Evolutionary conservation across 345 rosid genomes (phyloP).

Genomic region (Triadica sebifera): DNA sequence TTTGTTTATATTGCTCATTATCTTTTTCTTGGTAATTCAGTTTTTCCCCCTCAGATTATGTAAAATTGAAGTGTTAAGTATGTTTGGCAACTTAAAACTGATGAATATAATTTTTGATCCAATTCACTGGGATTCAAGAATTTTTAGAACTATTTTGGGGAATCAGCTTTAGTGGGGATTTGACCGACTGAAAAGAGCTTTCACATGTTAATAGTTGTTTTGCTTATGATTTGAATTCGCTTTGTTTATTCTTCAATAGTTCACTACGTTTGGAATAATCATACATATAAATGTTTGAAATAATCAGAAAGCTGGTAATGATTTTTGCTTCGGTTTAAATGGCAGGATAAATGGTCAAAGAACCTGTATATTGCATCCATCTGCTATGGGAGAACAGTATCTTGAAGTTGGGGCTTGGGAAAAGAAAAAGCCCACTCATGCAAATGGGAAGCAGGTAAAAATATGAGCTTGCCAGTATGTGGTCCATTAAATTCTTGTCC

Average conservation of each 20-base stretch:
- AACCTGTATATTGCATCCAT: conserved; percentile 38
- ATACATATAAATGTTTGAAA: neutral
- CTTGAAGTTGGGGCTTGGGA: conserved; percentile 19
- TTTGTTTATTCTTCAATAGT: neutral
- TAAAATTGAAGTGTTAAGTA: neutral
- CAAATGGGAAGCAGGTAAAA: conserved; percentile 18
- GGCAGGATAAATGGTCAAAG: conserved; percentile 41
- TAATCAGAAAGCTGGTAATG: neutral
- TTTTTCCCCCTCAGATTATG: too few relatives aligned
- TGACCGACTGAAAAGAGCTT: neutral
- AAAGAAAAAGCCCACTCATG: conserved; percentile 1
- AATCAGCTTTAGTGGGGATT: neutral
- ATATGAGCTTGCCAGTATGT: neutral
- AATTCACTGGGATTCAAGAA: neutral
- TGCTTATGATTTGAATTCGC: neutral
- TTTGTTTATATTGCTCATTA: neutral
- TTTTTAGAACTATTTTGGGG: neutral
- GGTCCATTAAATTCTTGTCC: neutral
- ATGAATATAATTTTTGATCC: neutral
- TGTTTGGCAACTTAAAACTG: neutral
- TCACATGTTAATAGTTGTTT: neutral
- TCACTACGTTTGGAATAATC: neutral
- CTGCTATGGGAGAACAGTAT: conserved; percentile 38
- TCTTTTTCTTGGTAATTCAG: neutral
- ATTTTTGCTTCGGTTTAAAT: neutral